Percentiles rank a stretch among this genome's conserved stretches.
Evolutionary conservation across 345 rosid species (phyloP).

Genomic region (Corchorus olitorius): DNA sequence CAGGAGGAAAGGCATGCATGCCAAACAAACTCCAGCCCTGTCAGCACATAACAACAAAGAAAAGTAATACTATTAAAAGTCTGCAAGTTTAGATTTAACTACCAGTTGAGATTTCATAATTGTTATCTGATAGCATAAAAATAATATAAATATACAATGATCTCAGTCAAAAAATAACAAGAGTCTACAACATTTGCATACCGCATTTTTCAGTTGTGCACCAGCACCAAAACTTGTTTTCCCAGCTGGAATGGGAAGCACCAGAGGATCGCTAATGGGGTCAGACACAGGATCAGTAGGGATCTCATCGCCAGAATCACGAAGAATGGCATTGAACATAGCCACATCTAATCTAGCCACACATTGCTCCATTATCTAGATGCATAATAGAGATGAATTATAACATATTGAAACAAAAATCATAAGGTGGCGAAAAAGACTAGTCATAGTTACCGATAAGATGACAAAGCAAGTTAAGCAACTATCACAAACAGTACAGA

Average conservation of each 20-base stretch:
- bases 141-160: neutral
- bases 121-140: neutral
- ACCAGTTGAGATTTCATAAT: neutral
- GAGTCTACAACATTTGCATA: constrained; percentile 24
- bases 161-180: neutral
- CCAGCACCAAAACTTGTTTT: constrained; percentile 89
- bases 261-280: constrained; percentile 73
- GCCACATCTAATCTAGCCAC: constrained; percentile 93
- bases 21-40: neutral
- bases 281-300: constrained; percentile 96
- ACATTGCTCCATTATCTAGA: constrained; percentile 93
- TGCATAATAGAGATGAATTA: constrained; percentile 12
- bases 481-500: neutral
- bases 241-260: constrained; percentile 85
- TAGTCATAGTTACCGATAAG: neutral
- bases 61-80: neutral
- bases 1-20: neutral
- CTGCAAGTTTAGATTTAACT: neutral
- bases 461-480: neutral
- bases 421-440: neutral
- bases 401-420: neutral
- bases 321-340: constrained; percentile 97
- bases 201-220: constrained; percentile 84
- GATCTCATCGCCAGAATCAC: constrained; percentile 79
- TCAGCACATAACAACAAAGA: neutral